Evolutionary conservation across 352 stramenopile species (phyloP), one percentile per base, ranked within the genome.

Genomic region (Aphanomyces cochlioides): DNA sequence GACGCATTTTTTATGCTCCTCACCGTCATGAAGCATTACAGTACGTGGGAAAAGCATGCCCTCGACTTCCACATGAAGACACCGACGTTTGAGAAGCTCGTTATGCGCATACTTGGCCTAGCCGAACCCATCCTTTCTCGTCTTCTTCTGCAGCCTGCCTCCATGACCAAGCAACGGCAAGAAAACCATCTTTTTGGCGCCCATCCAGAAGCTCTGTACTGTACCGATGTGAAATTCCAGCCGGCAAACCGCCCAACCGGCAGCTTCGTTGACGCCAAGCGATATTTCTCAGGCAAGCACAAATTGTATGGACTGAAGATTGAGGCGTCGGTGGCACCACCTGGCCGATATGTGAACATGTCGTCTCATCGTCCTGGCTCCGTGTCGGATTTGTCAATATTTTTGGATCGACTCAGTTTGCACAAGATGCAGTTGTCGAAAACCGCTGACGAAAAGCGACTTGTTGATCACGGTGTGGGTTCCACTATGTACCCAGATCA

Each of bases 301-400:
- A 75, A 77, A 57, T 47, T 73, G 2, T 73, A 73, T 43, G 64
- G 63, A 21, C 69, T 77, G 53, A 73, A 74, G 56, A 73, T 74
- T 53, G 63, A 73, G 38, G 66, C 60, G 15, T 73, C 59, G 4
- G 69, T 72, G 3, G 56, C 65, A 0, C 47, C 47, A 43, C 61
- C 47, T 43, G 65, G 69, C 7, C 0, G 70, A 0, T 58, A 65
- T 2, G 69, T 75, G 10, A 47, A 61, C 21, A 60, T 72, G 40
- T 74, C 54, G 0, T 0, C 13, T 7, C 73, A 72, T 56, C 34
- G 37, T 0, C 66, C 69, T 63, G 53, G 69, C 1, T 73, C 65
- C 1, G 66, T 37, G 4, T 73, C 65, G 3, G 66, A 78, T 47
- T 21, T 75, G 3, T 74, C 73, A 0, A 73, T 73, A 7, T 72